These are phyloP conservation scores for Spiraea crenata DNA, from an alignment of 331 rosid species.

Conservation along the genomic window DNA sequence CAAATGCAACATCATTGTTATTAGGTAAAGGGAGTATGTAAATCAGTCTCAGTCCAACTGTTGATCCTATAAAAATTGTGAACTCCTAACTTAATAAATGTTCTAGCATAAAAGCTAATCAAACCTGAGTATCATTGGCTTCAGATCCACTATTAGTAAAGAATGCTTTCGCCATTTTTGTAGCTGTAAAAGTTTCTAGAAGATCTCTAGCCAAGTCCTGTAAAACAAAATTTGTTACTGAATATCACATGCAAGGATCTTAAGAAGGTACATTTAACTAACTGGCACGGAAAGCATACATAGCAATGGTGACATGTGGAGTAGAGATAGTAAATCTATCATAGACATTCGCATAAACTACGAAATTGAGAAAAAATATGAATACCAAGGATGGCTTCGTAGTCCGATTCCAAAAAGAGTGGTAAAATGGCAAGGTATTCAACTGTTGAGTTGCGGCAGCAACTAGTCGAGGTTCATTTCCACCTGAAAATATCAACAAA, in stretches of 20 bases:
- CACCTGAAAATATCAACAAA: slow-evolving; percentile 51
- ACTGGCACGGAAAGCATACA: background rate
- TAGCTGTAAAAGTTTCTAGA: slow-evolving; percentile 69
- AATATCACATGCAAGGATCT: slow-evolving; percentile 18
- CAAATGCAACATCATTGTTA: background rate
- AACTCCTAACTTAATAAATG: slow-evolving; percentile 10
- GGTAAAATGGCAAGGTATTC: slow-evolving; percentile 91
- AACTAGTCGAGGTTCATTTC: slow-evolving; percentile 80
- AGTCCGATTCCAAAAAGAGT: slow-evolving; percentile 97
- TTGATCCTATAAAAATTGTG: background rate
- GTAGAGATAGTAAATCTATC: background rate
- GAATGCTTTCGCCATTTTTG: slow-evolving; percentile 84
- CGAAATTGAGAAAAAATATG: slow-evolving; percentile 17
- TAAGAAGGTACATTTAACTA: slow-evolving; percentile 7
- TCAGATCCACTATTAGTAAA: slow-evolving; percentile 92
- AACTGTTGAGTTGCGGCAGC: slow-evolving; percentile 82
- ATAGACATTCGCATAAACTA: background rate
- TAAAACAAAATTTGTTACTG: slow-evolving; percentile 22
- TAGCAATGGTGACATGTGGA: background rate
- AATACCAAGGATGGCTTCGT: slow-evolving; percentile 91
- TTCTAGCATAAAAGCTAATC: slow-evolving; percentile 21
- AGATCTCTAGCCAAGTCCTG: slow-evolving; percentile 92
- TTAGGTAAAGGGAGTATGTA: background rate
- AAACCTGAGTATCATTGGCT: slow-evolving; percentile 96
- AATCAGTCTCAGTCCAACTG: background rate